These are phyloP conservation scores for Berberis thunbergii DNA, from an alignment of 164 flowering plant species.

Conservation along the genomic window DNA sequence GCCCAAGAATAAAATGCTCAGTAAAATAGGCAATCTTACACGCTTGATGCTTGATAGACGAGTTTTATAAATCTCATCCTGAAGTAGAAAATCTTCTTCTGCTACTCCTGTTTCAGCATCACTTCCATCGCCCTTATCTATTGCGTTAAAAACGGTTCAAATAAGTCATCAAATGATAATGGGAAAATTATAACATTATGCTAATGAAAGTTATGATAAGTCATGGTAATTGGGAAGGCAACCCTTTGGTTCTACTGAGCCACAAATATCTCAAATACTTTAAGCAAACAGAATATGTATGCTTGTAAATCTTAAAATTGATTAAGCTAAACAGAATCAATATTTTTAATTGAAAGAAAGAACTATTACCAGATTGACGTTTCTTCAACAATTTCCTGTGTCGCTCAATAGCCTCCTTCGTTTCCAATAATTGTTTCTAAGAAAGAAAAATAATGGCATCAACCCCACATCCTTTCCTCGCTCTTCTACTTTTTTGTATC, in stretches of 20 bases:
- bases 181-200: background rate
- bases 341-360: background rate
- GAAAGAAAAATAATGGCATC: constrained; percentile 6
- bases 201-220: background rate
- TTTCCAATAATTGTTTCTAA: constrained; percentile 71
- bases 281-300: too few relatives aligned
- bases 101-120: constrained; percentile 57
- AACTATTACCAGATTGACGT: constrained; percentile 60
- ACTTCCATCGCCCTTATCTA: constrained; percentile 76
- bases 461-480: background rate
- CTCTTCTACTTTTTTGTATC: background rate
- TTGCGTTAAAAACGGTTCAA: background rate
- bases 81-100: constrained; percentile 78
- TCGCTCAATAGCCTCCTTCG: constrained; percentile 81
- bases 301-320: background rate
- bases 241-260: background rate
- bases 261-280: background rate
- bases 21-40: constrained; percentile 30
- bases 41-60: constrained; percentile 92
- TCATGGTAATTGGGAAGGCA: background rate
- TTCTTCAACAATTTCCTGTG: constrained; percentile 82
- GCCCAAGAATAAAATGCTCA: background rate
- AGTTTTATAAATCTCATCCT: constrained; percentile 88
- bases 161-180: background rate
- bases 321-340: background rate